Percentiles rank a stretch among this genome's conserved stretches.
Conservation (phyloP, 2,329 filamentous ascomycete genomes). For the Penicillium thymicola region DNA sequence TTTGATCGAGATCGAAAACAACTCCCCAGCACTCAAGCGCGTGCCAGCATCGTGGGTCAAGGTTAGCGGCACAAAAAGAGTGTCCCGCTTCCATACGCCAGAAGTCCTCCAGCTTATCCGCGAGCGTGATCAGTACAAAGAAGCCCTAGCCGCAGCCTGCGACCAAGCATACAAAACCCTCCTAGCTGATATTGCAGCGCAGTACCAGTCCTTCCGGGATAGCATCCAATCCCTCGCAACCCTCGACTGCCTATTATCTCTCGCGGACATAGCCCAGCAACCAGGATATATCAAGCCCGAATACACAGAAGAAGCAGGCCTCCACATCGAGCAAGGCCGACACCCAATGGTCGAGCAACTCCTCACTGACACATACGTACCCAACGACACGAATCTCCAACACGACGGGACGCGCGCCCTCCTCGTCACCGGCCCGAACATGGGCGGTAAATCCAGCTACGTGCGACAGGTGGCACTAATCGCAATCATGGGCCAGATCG, state of each 20-base stretch:
- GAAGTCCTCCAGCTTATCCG: slow-evolving; percentile 78
- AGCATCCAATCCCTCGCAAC: slow-evolving; percentile 80
- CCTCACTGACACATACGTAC: slow-evolving; percentile 81
- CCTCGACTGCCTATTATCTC: slow-evolving; percentile 83
- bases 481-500: slow-evolving; percentile 89
- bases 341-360: slow-evolving; percentile 96
- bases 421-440: slow-evolving; percentile 94
- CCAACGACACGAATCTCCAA: slow-evolving; percentile 76
- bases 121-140: slow-evolving; percentile 91
- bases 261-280: slow-evolving; percentile 77
- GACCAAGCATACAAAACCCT: slow-evolving; percentile 75
- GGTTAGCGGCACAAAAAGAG: slow-evolving; percentile 88
- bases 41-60: slow-evolving; percentile 95
- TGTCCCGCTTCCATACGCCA: slow-evolving; percentile 91
- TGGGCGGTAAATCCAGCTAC: slow-evolving; percentile 98
- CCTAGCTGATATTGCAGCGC: slow-evolving; percentile 69
- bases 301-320: slow-evolving; percentile 61
- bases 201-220: slow-evolving; percentile 87
- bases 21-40: slow-evolving; percentile 65
- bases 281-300: slow-evolving; percentile 84
- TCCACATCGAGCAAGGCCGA: slow-evolving; percentile 71
- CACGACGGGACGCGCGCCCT: slow-evolving; percentile 66
- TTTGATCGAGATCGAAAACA: slow-evolving; percentile 85
- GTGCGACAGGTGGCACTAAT: slow-evolving; percentile 90
- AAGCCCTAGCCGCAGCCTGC: slow-evolving; percentile 86